phyloP scores from a whole-genome alignment of 768 basidiomycete genomes.

The Boletus eberwhitei region DNA sequence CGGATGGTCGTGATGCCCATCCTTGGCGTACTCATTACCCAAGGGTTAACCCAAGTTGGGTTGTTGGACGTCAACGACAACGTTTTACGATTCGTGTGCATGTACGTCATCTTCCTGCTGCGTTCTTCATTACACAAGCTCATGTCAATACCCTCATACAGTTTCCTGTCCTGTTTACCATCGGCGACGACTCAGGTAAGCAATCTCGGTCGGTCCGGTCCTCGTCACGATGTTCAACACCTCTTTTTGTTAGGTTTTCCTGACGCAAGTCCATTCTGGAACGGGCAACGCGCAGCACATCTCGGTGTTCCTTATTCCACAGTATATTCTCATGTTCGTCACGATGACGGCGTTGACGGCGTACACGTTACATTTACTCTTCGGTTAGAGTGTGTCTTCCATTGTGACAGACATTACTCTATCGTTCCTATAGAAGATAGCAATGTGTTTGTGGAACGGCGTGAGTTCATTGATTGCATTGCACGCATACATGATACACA shows the following conservation, averaged over 20 bases:
- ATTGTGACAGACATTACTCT: background rate
- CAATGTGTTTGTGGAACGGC: background rate
- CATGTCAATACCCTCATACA: slow-evolving; percentile 18
- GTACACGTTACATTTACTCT: slow-evolving; percentile 36
- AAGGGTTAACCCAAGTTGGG: slow-evolving; percentile 45
- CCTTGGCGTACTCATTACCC: slow-evolving; percentile 55
- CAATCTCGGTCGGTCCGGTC: background rate
- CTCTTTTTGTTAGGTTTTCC: slow-evolving; percentile 42
- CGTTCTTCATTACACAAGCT: background rate
- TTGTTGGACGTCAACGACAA: slow-evolving; percentile 51
- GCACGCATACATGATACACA: too few relatives aligned
- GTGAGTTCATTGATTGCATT: too few relatives aligned
- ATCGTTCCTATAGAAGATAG: background rate
- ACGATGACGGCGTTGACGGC: slow-evolving; percentile 38
- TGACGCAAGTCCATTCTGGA: slow-evolving; percentile 66
- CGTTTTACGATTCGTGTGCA: slow-evolving; percentile 64
- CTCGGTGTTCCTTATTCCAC: slow-evolving; percentile 61
- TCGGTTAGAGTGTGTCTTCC: slow-evolving; percentile 17
- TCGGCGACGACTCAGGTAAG: slow-evolving; percentile 57
- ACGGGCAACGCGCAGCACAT: slow-evolving; percentile 63
- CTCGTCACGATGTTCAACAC: background rate
- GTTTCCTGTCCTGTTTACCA: slow-evolving; percentile 59
- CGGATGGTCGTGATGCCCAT: slow-evolving; percentile 59
- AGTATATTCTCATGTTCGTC: slow-evolving; percentile 40
- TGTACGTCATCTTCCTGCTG: slow-evolving; percentile 44